phyloP scores from a whole-genome alignment of 208 protist species.

The Porcisia hertigi region DNA sequence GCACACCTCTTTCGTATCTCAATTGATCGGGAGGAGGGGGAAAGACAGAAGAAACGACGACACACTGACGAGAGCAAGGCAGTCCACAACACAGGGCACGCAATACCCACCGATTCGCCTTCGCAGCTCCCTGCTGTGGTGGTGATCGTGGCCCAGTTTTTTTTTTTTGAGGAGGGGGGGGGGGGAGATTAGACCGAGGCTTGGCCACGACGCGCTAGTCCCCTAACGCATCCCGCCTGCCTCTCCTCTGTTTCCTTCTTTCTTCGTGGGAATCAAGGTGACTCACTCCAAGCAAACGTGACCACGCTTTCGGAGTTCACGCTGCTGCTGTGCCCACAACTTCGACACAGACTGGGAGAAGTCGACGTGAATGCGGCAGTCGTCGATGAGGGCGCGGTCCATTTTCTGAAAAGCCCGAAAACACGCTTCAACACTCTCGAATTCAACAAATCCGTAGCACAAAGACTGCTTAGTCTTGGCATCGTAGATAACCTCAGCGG shows the following conservation, averaged over 20 bases:
- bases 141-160: not conserved
- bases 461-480: conserved; percentile 78
- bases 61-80: too few species aligned
- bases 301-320: conserved; percentile 48
- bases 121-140: not conserved
- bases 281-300: conserved; percentile 7
- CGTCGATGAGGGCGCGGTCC: conserved; percentile 98
- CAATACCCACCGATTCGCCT: too few species aligned
- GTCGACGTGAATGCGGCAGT: conserved; percentile 98
- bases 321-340: conserved; percentile 71
- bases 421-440: conserved; percentile 90
- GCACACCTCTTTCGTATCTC: not conserved
- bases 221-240: not conserved
- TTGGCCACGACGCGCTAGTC: not conserved
- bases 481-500: conserved; percentile 82
- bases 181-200: not conserved
- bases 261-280: not conserved
- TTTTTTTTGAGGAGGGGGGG: not conserved
- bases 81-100: too few species aligned
- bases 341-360: conserved; percentile 97
- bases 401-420: conserved; percentile 96
- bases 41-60: not conserved
- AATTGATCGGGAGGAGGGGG: not conserved
- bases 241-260: not conserved
- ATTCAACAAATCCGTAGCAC: conserved; percentile 99